Evolutionary conservation across 768 basidiomycete species (phyloP).

Genomic region (Hirschioporus abietinus): DNA sequence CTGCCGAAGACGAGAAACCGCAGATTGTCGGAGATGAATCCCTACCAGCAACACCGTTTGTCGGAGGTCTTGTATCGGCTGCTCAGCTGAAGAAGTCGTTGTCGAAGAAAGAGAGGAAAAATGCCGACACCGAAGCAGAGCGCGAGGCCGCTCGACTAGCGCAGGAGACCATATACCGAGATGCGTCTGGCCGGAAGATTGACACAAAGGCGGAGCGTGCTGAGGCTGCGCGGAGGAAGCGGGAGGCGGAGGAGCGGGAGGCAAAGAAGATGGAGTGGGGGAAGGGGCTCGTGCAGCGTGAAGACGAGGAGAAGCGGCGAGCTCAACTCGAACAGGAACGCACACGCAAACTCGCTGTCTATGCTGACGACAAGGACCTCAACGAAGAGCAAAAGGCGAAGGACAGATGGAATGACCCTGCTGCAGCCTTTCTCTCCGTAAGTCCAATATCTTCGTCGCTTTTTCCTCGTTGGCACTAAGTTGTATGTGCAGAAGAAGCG

Average conservation of each 20-base stretch:
- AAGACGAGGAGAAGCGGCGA: slow-evolving; percentile 65
- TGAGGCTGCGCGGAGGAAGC: slow-evolving; percentile 75
- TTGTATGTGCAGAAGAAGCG: slow-evolving; percentile 56
- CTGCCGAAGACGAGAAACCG: slow-evolving; percentile 65
- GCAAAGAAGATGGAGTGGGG: slow-evolving; percentile 97
- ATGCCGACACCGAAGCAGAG: slow-evolving; percentile 35
- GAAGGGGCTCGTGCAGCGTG: slow-evolving; percentile 87
- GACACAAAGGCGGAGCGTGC: slow-evolving; percentile 82
- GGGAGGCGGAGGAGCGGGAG: slow-evolving; percentile 81
- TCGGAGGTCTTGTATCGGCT: slow-evolving; percentile 75
- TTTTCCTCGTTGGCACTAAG: background rate
- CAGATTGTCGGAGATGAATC: slow-evolving; percentile 45
- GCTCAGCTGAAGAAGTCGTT: slow-evolving; percentile 66
- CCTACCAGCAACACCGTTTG: slow-evolving; percentile 38
- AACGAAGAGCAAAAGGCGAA: slow-evolving; percentile 80
- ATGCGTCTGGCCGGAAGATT: slow-evolving; percentile 80
- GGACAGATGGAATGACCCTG: slow-evolving; percentile 97
- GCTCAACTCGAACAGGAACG: slow-evolving; percentile 65
- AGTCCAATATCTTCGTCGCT: slow-evolving; percentile 18
- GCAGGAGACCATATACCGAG: slow-evolving; percentile 93
- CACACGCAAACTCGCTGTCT: slow-evolving; percentile 63
- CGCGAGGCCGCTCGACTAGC: slow-evolving; percentile 48
- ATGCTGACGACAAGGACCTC: slow-evolving; percentile 76
- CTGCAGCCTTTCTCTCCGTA: slow-evolving; percentile 88
- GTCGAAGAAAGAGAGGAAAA: slow-evolving; percentile 34